phyloP scores from a whole-genome alignment of 306 rosid species.

The Betula pendula region DNA sequence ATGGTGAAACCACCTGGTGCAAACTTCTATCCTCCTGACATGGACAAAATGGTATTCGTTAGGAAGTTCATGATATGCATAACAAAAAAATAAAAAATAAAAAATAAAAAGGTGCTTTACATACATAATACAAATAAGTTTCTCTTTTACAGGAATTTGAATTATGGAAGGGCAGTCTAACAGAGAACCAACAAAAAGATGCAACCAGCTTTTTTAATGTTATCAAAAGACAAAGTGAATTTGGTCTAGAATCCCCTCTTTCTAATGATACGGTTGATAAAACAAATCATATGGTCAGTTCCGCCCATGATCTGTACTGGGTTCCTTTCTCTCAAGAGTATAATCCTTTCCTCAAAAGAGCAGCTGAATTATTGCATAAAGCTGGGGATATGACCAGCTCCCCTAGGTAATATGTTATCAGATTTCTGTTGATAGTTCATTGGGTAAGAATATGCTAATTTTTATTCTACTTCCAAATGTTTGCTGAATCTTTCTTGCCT shows the following conservation, averaged over 20 bases:
- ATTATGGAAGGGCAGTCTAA: slow-evolving; percentile 70
- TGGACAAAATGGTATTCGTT: slow-evolving; percentile 78
- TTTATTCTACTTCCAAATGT: slow-evolving; percentile 15
- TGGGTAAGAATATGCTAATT: slow-evolving; percentile 20
- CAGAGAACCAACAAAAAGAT: slow-evolving; percentile 55
- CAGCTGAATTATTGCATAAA: slow-evolving; percentile 78
- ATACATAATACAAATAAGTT: slow-evolving; percentile 22
- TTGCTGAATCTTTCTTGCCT: slow-evolving; percentile 29
- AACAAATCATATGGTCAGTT: slow-evolving; percentile 22
- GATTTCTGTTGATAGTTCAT: slow-evolving; percentile 10
- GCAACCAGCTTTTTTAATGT: slow-evolving; percentile 80
- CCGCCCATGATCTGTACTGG: slow-evolving; percentile 52
- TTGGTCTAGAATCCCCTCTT: slow-evolving; percentile 47
- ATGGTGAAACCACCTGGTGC: slow-evolving; percentile 76
- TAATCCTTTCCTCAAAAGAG: slow-evolving; percentile 57
- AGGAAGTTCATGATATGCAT: slow-evolving; percentile 20
- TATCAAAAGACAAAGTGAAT: slow-evolving; percentile 70
- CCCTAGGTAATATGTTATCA: slow-evolving; percentile 53
- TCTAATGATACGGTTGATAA: slow-evolving; percentile 19
- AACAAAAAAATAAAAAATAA: not conserved
- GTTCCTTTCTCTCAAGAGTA: slow-evolving; percentile 85
- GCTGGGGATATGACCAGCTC: slow-evolving; percentile 69
- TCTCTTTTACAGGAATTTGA: slow-evolving; percentile 73
- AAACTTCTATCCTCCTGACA: slow-evolving; percentile 94
- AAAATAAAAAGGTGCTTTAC: not conserved